Base-by-base conservation (phyloP, 306 rosid species). In the Lathyrus aphaca region DNA sequence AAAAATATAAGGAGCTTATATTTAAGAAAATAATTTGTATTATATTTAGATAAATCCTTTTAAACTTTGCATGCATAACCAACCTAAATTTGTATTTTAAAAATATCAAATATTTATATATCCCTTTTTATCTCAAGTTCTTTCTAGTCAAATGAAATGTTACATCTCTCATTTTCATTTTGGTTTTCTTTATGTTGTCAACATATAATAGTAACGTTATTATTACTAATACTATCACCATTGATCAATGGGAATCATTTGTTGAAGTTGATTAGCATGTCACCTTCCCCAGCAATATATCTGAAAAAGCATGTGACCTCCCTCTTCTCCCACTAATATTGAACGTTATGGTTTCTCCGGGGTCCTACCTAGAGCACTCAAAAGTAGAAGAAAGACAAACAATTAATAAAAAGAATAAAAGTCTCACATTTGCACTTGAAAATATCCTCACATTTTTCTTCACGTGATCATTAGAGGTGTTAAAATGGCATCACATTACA, bases 361-460 rank as follows among this genome's bases (percentile, higher is more conserved):
- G 79, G 69, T 12, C 79, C 73, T 17, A 13, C 39, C 38, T 56
- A 4, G 21, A 8, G 42, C 66, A 48, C 85, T 40, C 73, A 58
- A 38, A 37, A 21, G 12, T 46, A 8, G 8, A 23, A 50, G 7
- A 53, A n/a, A 12, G 10, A 15, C 3, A 11, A 58, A 8, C 10
- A 69, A 43, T 32, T 5, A 6, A 14, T 1, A 4, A n/a, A 17
- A 53, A 29, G 5, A 38, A 42, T 3, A 3, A 44, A 56, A 56
- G 29, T 15, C 17, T 40, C n/a, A 16, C 29, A 15, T 35, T 38
- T 38, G 49, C 32, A 62, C 58, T 18, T 51, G 8, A 19, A 51
- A 5, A 35, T 7, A 30, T 30, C 35, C 5, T 30, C n/a, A 30
- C 6, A 30, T 30, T 30, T 30, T 30, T 30, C 7, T 30, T 30